A percentile compares a stretch with the other conserved stretches of the same genome.
phyloP scores from a whole-genome alignment of 306 rosid species.

The Ochetophila trinervis region DNA sequence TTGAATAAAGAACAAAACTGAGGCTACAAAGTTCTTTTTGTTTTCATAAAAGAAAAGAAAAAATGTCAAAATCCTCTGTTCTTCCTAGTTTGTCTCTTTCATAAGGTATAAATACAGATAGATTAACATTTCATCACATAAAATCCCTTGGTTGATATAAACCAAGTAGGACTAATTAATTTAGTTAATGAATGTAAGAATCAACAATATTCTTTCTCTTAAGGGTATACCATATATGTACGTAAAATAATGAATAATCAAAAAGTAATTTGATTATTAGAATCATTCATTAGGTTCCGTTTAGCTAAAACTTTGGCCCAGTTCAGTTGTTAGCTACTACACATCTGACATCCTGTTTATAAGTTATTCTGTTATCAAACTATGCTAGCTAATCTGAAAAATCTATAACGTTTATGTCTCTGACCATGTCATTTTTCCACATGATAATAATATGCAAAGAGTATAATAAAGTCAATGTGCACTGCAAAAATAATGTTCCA shows the following conservation, averaged over 20 bases:
- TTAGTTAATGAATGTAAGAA: neutral
- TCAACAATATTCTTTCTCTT: neutral
- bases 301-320: neutral
- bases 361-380: slow-evolving; percentile 12
- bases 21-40: no score
- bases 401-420: neutral
- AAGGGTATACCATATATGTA: neutral
- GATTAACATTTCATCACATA: no score
- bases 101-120: no score
- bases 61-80: no score
- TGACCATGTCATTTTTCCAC: neutral
- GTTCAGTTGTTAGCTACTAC: slow-evolving; percentile 7
- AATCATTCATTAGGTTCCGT: neutral
- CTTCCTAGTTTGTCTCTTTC: no score
- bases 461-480: slow-evolving; percentile 2
- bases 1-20: no score
- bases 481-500: slow-evolving; percentile 12
- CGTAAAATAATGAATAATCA: neutral
- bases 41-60: no score
- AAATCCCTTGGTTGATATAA: no score
- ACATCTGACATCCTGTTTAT: slow-evolving; percentile 20
- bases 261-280: neutral
- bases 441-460: slow-evolving; percentile 1
- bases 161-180: slow-evolving; percentile 1
- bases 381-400: slow-evolving; percentile 2